phyloP scores from a whole-genome alignment of 768 basidiomycete genomes.

The Dictyophora rubrovolvata region DNA sequence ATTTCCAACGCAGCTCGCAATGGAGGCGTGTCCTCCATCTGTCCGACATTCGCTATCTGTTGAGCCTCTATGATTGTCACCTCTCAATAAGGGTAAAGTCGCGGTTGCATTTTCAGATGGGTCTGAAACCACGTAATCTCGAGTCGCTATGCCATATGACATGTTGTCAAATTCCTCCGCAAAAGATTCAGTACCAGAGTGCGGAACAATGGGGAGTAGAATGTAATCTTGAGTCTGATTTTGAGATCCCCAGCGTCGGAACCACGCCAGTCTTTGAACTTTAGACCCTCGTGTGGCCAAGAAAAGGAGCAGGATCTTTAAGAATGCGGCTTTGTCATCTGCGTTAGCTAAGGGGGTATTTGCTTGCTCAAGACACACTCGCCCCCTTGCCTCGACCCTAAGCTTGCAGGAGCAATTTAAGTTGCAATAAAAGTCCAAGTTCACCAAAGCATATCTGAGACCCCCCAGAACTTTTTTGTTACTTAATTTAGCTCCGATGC shows the following conservation, averaged over 20 bases:
- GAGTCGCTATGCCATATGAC: constrained; percentile 54
- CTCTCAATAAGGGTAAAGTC: constrained; percentile 41
- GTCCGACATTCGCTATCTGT: constrained; percentile 12
- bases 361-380: too few relatives aligned
- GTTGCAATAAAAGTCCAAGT: too few relatives aligned
- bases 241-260: not conserved
- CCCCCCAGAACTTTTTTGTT: too few relatives aligned
- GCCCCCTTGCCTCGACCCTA: too few relatives aligned
- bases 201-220: not conserved
- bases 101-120: constrained; percentile 17
- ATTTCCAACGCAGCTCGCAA: constrained; percentile 66
- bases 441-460: too few relatives aligned
- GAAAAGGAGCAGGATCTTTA: not conserved
- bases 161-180: constrained; percentile 38
- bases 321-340: not conserved
- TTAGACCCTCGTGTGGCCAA: not conserved
- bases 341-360: not conserved
- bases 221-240: not conserved
- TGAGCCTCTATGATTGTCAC: constrained; percentile 12
- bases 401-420: too few relatives aligned
- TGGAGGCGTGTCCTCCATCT: constrained; percentile 56
- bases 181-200: not conserved
- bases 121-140: constrained; percentile 19
- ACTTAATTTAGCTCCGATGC: too few relatives aligned
- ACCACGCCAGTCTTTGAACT: constrained; percentile 1